phyloP scores from a whole-genome alignment of 2,329 filamentous ascomycete species.

The Biscogniauxia marginata region DNA sequence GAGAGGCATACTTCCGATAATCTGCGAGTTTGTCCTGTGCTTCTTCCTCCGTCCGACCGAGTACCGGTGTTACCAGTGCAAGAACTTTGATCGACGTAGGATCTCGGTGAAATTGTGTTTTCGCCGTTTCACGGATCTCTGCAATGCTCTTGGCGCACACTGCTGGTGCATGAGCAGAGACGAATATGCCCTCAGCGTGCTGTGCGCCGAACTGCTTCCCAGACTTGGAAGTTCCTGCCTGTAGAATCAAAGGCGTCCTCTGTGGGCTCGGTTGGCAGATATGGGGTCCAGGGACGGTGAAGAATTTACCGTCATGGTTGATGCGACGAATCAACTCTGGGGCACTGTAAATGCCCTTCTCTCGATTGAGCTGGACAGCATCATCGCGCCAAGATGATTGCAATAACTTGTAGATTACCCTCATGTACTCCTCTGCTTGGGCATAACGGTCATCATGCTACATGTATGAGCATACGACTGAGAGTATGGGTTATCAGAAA shows the following conservation, averaged over 20 bases:
- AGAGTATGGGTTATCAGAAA: constrained; percentile 9
- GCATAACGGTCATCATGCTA: constrained; percentile 65
- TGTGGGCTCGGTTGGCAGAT: constrained; percentile 66
- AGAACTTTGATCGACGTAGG: constrained; percentile 64
- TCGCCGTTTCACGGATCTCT: constrained; percentile 59
- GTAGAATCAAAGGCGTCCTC: constrained; percentile 65
- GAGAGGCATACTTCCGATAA: constrained; percentile 57
- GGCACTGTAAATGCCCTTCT: constrained; percentile 55
- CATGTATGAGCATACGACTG: neutral
- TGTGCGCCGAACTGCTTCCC: constrained; percentile 67
- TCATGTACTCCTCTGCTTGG: constrained; percentile 62
- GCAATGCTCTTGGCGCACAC: constrained; percentile 61
- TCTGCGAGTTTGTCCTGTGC: constrained; percentile 63
- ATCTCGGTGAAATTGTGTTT: constrained; percentile 53
- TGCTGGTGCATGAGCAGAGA: constrained; percentile 62
- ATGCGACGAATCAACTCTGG: constrained; percentile 59
- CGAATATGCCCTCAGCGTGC: constrained; percentile 71
- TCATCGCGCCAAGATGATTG: constrained; percentile 67
- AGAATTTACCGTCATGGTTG: constrained; percentile 64
- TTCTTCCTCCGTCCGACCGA: constrained; percentile 65
- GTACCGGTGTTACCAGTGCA: constrained; percentile 62
- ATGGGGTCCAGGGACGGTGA: constrained; percentile 62
- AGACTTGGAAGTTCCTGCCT: constrained; percentile 66
- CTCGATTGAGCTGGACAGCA: constrained; percentile 59
- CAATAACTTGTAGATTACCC: constrained; percentile 65